These are phyloP conservation scores for Apiospora malaysiana DNA, from an alignment of 2,329 filamentous ascomycete species.

Conservation along the genomic window DNA sequence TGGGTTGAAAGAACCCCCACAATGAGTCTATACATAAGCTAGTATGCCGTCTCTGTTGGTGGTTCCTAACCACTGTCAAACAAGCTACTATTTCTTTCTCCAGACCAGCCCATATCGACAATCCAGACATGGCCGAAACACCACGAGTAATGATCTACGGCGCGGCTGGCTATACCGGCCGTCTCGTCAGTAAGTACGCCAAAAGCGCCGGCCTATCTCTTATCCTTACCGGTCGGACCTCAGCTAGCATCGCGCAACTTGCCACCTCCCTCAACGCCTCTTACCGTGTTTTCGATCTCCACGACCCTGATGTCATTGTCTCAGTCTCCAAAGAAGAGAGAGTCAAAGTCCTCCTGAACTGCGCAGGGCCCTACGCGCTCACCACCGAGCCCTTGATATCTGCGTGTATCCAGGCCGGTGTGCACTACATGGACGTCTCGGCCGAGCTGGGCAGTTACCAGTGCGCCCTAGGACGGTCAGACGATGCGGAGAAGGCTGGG, in stretches of 20 bases:
- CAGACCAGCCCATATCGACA: too few relatives aligned
- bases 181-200: slow-evolving; percentile 29
- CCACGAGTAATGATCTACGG: slow-evolving; percentile 31
- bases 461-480: slow-evolving; percentile 21
- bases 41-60: too few relatives aligned
- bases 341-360: slow-evolving; percentile 30
- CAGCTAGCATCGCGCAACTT: background rate
- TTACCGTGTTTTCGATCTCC: slow-evolving; percentile 26
- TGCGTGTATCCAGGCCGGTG: slow-evolving; percentile 28
- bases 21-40: too few relatives aligned
- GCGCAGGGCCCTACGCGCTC: slow-evolving; percentile 29
- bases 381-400: slow-evolving; percentile 29
- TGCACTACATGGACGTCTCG: slow-evolving; percentile 33
- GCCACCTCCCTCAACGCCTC: background rate
- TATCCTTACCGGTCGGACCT: slow-evolving; percentile 25
- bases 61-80: too few relatives aligned
- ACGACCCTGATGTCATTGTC: slow-evolving; percentile 12
- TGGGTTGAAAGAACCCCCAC: too few relatives aligned
- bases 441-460: slow-evolving; percentile 32
- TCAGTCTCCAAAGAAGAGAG: background rate
- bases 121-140: slow-evolving; percentile 10
- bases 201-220: slow-evolving; percentile 24
- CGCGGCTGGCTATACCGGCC: slow-evolving; percentile 32
- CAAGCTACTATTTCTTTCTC: too few relatives aligned
- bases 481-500: slow-evolving; percentile 23